These are phyloP conservation scores for Prunus yedoensis DNA, from an alignment of 331 rosid genomes.

Conservation along the genomic window DNA sequence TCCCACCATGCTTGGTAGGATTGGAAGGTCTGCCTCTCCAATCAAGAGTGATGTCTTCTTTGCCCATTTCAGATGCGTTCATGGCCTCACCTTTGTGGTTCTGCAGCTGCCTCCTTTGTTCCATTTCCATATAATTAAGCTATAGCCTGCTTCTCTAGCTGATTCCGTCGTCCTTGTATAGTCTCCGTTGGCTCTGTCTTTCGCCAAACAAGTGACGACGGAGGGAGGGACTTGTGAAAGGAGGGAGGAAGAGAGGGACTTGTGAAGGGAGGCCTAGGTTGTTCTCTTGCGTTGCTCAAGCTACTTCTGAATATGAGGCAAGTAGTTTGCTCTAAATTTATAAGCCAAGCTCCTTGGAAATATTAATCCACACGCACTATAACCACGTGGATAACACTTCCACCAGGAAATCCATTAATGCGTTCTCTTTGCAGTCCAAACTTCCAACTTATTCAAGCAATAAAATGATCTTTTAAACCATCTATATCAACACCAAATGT, in stretches of 20 bases:
- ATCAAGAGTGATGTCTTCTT: slow-evolving; percentile 46
- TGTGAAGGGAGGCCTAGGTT: slow-evolving; percentile 2
- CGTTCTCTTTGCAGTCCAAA: not conserved
- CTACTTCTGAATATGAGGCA: slow-evolving; percentile 32
- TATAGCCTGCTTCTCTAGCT: no score
- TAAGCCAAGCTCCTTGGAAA: slow-evolving; percentile 29
- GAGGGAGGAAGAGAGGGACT: not conserved
- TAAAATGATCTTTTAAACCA: not conserved
- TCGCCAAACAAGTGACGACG: not conserved
- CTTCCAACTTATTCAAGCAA: not conserved
- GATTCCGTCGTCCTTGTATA: no score
- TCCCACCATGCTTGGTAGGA: slow-evolving; percentile 68
- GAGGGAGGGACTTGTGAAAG: not conserved
- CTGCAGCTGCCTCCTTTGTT: slow-evolving; percentile 29
- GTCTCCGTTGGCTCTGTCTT: not conserved
- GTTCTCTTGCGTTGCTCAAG: not conserved
- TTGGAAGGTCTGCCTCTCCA: slow-evolving; percentile 94
- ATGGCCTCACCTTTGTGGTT: slow-evolving; percentile 30
- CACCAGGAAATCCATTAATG: slow-evolving; percentile 20
- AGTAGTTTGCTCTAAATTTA: slow-evolving; percentile 37
- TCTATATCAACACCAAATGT: no score
- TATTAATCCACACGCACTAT: slow-evolving; percentile 46
- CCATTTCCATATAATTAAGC: not conserved
- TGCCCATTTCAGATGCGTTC: slow-evolving; percentile 3
- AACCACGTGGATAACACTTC: slow-evolving; percentile 60